Evolutionary conservation across 2,329 filamentous ascomycete species (phyloP).

Genomic region (Pseudomassariella vexata): DNA sequence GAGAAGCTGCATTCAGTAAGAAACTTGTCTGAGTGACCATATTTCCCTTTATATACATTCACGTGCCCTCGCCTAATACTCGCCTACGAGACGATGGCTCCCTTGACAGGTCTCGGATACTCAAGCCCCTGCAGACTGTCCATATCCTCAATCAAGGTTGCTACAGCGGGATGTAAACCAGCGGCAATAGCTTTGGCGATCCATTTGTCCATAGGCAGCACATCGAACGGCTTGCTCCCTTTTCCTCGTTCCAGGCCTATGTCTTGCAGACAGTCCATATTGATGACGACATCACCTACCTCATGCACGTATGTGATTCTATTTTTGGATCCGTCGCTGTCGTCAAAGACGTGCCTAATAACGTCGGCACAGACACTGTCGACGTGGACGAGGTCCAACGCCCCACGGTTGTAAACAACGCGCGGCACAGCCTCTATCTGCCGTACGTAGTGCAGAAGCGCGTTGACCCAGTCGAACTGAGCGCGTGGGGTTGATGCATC

Average conservation of each 20-base stretch:
- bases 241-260: background rate
- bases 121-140: background rate
- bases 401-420: slow-evolving; percentile 7
- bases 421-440: slow-evolving; percentile 19
- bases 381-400: slow-evolving; percentile 16
- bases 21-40: too few relatives aligned
- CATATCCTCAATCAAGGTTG: slow-evolving; percentile 1
- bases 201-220: slow-evolving; percentile 1
- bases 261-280: background rate
- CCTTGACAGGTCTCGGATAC: slow-evolving; percentile 1
- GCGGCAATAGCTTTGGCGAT: background rate
- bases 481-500: slow-evolving; percentile 17
- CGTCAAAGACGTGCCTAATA: slow-evolving; percentile 1
- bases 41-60: too few relatives aligned
- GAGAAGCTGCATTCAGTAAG: too few relatives aligned
- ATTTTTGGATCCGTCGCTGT: too few relatives aligned
- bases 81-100: too few relatives aligned
- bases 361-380: slow-evolving; percentile 23
- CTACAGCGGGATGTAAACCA: slow-evolving; percentile 1
- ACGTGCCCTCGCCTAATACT: too few relatives aligned
- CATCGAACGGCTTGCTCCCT: background rate
- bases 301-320: slow-evolving; percentile 1
- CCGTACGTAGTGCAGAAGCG: slow-evolving; percentile 21
- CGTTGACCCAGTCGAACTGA: slow-evolving; percentile 65
- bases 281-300: background rate